Evolutionary conservation across 805 yeast species (phyloP).

Genomic region (Aciculoconidium aculeatum): DNA sequence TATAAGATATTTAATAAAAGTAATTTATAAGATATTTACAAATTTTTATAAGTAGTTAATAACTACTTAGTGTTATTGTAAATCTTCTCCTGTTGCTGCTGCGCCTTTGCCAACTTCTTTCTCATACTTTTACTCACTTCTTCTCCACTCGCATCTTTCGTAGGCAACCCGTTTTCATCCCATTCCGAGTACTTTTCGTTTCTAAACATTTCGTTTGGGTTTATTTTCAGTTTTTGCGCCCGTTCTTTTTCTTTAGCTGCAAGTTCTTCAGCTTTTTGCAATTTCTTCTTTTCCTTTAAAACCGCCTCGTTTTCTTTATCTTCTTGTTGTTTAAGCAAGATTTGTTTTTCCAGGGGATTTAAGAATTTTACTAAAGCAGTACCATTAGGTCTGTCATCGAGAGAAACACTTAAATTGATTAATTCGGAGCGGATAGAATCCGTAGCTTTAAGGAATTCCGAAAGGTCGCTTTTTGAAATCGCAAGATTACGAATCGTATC

Average conservation of each 20-base stretch:
- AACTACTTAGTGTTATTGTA: no score
- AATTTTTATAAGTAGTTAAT: no score
- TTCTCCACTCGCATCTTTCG: conserved; percentile 68
- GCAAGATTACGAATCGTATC: conserved; percentile 76
- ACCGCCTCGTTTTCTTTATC: conserved; percentile 53
- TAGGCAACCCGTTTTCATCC: conserved; percentile 84
- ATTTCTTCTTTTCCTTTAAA: conserved; percentile 54
- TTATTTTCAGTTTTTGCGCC: conserved; percentile 57
- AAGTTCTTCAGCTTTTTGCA: conserved; percentile 40
- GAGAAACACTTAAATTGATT: conserved; percentile 68
- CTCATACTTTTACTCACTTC: conserved; percentile 79
- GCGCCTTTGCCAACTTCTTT: conserved; percentile 76
- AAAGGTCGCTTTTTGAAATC: conserved; percentile 49
- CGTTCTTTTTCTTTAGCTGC: conserved; percentile 62
- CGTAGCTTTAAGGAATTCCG: conserved; percentile 56
- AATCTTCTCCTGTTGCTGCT: conserved; percentile 76
- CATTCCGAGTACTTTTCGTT: conserved; percentile 56
- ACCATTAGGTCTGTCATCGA: conserved; percentile 82
- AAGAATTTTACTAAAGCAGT: conserved; percentile 83
- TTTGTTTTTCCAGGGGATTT: conserved; percentile 60
- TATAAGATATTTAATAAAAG: no score
- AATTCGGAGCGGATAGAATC: conserved; percentile 72
- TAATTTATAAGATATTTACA: no score
- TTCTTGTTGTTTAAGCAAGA: conserved; percentile 53
- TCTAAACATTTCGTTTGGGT: conserved; percentile 72